phyloP scores from a whole-genome alignment of 2,329 filamentous ascomycete genomes.

The Claviceps arundinis region DNA sequence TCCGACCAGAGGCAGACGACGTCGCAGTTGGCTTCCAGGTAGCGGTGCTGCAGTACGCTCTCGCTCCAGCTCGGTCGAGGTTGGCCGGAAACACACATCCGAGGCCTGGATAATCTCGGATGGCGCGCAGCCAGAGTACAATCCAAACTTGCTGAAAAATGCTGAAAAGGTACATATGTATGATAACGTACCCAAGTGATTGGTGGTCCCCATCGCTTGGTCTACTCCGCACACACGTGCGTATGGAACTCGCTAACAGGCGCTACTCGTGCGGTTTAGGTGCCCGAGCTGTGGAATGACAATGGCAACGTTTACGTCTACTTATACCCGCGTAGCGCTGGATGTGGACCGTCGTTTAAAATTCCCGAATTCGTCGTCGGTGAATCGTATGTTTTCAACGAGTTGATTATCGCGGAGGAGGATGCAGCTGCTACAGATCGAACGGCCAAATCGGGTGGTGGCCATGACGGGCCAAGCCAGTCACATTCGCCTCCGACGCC shows the following conservation, averaged over 20 bases:
- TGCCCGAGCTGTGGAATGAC: conserved; percentile 55
- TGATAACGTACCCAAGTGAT: not conserved
- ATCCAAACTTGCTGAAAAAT: conserved; percentile 34
- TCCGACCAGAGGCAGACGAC: conserved; percentile 30
- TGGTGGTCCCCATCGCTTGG: not conserved
- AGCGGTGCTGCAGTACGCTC: conserved; percentile 28
- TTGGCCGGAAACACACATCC: conserved; percentile 10
- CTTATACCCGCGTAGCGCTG: conserved; percentile 37
- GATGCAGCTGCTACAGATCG: conserved; percentile 9
- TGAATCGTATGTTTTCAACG: conserved; percentile 40
- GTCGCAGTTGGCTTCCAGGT: conserved; percentile 41
- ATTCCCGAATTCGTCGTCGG: conserved; percentile 40
- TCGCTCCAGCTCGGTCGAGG: conserved; percentile 34
- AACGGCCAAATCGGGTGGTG: conserved; percentile 31
- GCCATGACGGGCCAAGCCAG: conserved; percentile 30
- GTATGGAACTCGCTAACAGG: too few species aligned
- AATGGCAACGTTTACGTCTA: conserved; percentile 43
- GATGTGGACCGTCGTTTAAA: conserved; percentile 45
- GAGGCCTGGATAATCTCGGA: conserved; percentile 44
- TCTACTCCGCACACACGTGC: too few species aligned
- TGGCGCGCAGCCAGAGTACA: conserved; percentile 41
- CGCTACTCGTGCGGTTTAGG: conserved; percentile 23
- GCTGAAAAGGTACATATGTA: conserved; percentile 36
- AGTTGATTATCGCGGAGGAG: conserved; percentile 35
- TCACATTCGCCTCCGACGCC: conserved; percentile 19